Base-by-base conservation (phyloP, 2,329 filamentous ascomycete genomes). In the Calonectria leucothoes region DNA sequence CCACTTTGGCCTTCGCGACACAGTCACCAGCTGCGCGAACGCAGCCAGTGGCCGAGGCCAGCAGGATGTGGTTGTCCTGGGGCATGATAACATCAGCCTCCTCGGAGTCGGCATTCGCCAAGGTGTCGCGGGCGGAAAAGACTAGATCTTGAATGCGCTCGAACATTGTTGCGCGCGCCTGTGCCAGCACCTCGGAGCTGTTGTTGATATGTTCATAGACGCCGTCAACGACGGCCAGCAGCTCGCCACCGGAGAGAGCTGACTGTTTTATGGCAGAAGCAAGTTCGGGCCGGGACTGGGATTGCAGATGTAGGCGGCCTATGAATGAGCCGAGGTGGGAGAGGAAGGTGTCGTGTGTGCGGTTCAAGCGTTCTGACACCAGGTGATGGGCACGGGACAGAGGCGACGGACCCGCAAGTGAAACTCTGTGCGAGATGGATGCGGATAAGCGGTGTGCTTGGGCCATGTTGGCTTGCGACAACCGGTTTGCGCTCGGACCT, bases 321-420 rank as follows among this genome's bases (percentile, higher is more conserved):
- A 98, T 96, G 83, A 98, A 98, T 6, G 95, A 97, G 65, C 95
- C 96, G 66, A 99, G 91, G 81, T 96, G 94, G 8, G 96, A 97
- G 67, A 99, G 87, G 81, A 98, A 98, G 10, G 91, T 91, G 85
- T 98, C 96, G 85, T 98, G 95, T 65, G 93, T 94, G 64, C 90
- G 88, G 80, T 92, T 94, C 63, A 98, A 90, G 78, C 93, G 93
- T 83, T 96, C 94, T 2, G 96, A 98, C 39, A 97, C 94, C 73
- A 98, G 88, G 79, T 94, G 94, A 74, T 92, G 91, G 75, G 92
- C 91, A 75, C 90, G 89, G 39, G 89, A 89, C 42, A 89, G 86
- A 49, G 91, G 89, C 55, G 93, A 91, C 35, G 92, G 91, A 37
- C 92, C 91, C n/a, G 90, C 92, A 79, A 95, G 90, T 42, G 95